Evolutionary conservation across 768 basidiomycete species (phyloP).

Genomic region (Trametes gibbosa): DNA sequence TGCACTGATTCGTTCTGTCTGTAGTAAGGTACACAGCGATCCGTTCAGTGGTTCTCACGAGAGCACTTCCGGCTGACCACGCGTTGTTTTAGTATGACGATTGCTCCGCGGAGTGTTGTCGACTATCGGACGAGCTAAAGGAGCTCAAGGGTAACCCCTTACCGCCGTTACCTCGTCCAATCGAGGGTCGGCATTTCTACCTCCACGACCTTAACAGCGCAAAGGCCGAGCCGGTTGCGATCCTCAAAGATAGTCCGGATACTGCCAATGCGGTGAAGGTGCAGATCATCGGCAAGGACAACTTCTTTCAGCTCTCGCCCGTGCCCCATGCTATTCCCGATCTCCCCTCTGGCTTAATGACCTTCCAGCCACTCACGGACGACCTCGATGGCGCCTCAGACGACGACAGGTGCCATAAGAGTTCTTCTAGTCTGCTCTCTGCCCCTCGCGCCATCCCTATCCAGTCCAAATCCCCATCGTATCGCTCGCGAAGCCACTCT

Average conservation of each 20-base stretch:
- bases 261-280: conserved; percentile 9
- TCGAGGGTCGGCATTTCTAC: conserved; percentile 20
- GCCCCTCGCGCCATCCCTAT: conserved; percentile 27
- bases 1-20: conserved; percentile 6
- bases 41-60: conserved; percentile 1
- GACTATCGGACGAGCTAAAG: conserved; percentile 23
- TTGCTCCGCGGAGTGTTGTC: conserved; percentile 21
- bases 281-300: conserved; percentile 18
- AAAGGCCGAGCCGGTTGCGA: conserved; percentile 18
- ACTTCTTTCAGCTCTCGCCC: conserved; percentile 27
- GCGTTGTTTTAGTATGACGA: conserved; percentile 16
- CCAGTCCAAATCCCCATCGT: conserved; percentile 7
- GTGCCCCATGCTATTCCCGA: conserved; percentile 25
- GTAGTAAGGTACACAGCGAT: conserved; percentile 26
- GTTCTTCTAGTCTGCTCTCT: conserved; percentile 1
- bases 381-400: conserved; percentile 25
- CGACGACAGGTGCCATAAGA: conserved; percentile 16
- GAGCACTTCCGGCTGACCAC: background rate
- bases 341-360: conserved; percentile 20
- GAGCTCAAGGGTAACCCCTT: conserved; percentile 16
- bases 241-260: conserved; percentile 18
- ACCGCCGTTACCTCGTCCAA: conserved; percentile 12
- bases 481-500: conserved; percentile 23
- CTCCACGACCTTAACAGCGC: conserved; percentile 15
- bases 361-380: conserved; percentile 25